Conservation (phyloP, 805 yeast genomes). For the Vanderwaltozyma tropicalis region DNA sequence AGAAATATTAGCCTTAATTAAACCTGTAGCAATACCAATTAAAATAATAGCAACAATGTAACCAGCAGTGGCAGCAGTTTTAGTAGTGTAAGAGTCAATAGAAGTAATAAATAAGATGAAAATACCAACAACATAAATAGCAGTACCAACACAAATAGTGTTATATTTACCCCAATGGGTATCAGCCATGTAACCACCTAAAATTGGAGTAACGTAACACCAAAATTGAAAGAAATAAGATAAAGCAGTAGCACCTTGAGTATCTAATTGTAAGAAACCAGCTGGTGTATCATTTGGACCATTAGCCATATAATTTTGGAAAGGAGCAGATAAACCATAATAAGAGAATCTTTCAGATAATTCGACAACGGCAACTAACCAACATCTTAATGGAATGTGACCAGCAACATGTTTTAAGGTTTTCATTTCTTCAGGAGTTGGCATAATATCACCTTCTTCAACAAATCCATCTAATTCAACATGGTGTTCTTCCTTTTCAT, state of each 20-base stretch:
- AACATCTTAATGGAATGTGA: conserved; percentile 37
- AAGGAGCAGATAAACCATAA: conserved; percentile 67
- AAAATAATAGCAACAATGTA: conserved; percentile 34
- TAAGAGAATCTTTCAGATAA: conserved; percentile 74
- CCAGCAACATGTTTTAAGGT: conserved; percentile 31
- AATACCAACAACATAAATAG: conserved; percentile 51
- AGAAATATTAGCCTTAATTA: conserved; percentile 68
- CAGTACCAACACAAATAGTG: conserved; percentile 53
- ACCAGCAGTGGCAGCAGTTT: conserved; percentile 52
- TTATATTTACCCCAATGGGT: conserved; percentile 62
- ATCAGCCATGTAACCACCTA: conserved; percentile 70
- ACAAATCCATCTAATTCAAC: conserved; percentile 1
- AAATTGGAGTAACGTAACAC: conserved; percentile 71
- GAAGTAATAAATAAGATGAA: conserved; percentile 60
- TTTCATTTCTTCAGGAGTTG: conserved; percentile 24
- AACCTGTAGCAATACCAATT: conserved; percentile 72
- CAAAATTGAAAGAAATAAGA: conserved; percentile 71
- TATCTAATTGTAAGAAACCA: conserved; percentile 53
- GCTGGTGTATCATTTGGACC: conserved; percentile 31
- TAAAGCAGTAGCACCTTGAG: conserved; percentile 58
- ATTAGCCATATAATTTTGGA: conserved; percentile 70
- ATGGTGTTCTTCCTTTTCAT: too few species aligned
- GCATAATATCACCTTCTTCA: conserved; percentile 10
- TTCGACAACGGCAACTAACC: conserved; percentile 56
- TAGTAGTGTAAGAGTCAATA: conserved; percentile 43